Base-by-base conservation (phyloP, 2,329 filamentous ascomycete species). In the Thielaviopsis ethacetica region DNA sequence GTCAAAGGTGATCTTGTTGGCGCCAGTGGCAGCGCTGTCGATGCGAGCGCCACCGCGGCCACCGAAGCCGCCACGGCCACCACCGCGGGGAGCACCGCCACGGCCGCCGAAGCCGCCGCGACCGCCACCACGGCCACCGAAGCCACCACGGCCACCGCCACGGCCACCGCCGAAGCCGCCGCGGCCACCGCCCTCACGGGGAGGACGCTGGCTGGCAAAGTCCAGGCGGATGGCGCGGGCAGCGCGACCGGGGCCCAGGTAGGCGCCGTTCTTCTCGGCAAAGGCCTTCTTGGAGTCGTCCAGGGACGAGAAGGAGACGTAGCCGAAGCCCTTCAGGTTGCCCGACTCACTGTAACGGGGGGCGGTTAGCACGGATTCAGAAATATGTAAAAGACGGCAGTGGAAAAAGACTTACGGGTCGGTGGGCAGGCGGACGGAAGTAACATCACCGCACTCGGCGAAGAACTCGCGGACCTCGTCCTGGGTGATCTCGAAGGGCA, bases 251-350 rank as follows among this genome's bases (percentile, higher is more conserved):
- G 74, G 70, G 56, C 80, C 79, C 63, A 82, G 76, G 62, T 78
- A 71, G 59, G 76, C 76, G 64, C 88, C 88, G 65, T 87, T 84
- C 70, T 88, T 78, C 60, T 77, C 74, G 66, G 85, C 77, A 65
- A 88, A 82, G 24, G 84, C 91, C 66, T 76, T 73, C 74, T 85
- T 87, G 67, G 91, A 88, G 67, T 95, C 90, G 27, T 95, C 89
- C 62, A 93, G 71, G 19, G 85, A 86, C 65, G 76, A 75, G 77
- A 91, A 95, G 68, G 85, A 84, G 63, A 95, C 85, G 70, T 96
- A 96, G 59, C 88, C 91, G 72, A 94, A 95, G 60, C 91, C 91
- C 84, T 95, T 95, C 69, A 85, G 84, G 66, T 83, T 81, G 64
- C 89, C 90, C 63, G 83, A 83, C 62, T 95, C 89, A 70, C 83